These are phyloP conservation scores for Oxytropis ochrocephala DNA, from an alignment of 306 rosid genomes.

Conservation along the genomic window DNA sequence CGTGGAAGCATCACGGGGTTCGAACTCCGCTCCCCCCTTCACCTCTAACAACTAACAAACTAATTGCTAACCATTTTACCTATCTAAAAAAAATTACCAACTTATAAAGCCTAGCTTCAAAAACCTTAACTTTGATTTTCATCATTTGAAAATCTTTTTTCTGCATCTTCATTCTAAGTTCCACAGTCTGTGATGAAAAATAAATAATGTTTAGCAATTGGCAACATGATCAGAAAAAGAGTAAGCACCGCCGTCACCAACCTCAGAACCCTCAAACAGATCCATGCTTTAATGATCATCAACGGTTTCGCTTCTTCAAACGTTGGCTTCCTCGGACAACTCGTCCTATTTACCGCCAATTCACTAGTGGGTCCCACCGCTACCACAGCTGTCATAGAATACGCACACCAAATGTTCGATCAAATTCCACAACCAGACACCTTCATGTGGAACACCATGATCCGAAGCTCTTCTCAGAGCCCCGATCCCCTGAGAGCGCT, in stretches of 20 bases:
- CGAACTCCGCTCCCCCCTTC: no score
- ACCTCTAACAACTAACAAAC: no score
- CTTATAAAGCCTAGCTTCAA: no score
- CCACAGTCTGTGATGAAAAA: background rate
- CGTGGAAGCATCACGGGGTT: no score
- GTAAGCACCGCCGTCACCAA: constrained; percentile 27
- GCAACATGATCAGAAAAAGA: constrained; percentile 50
- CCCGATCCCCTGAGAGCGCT: constrained; percentile 43
- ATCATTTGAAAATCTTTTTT: no score
- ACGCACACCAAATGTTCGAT: constrained; percentile 61
- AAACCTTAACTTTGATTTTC: no score
- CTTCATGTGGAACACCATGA: constrained; percentile 73
- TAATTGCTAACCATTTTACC: no score
- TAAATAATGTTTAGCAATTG: background rate
- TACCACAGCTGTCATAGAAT: constrained; percentile 20
- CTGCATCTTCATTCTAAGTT: no score
- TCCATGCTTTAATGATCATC: constrained; percentile 56
- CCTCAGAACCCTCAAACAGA: constrained; percentile 52
- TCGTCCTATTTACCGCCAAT: constrained; percentile 44
- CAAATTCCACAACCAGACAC: constrained; percentile 58
- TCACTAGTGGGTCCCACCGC: constrained; percentile 38
- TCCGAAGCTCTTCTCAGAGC: constrained; percentile 71
- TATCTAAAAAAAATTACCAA: no score
- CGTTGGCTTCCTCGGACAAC: constrained; percentile 37
- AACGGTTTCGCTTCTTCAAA: constrained; percentile 56